Base-by-base conservation (phyloP, 2,329 filamentous ascomycete genomes). In the Penicillium fuscoglaucum region DNA sequence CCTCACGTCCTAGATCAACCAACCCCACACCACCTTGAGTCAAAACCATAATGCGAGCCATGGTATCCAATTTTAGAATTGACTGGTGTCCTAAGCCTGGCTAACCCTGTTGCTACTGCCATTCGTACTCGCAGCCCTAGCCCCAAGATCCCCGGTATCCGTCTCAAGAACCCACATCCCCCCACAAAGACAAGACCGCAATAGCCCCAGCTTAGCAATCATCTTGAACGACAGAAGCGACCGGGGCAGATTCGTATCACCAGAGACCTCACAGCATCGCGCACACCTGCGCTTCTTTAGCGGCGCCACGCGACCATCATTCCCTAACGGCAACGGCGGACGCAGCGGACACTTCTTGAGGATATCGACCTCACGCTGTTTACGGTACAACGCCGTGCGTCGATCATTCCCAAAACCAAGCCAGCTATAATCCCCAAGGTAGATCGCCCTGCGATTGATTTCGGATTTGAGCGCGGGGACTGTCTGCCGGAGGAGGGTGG, bases 341-440 rank as follows among this genome's bases (percentile, higher is more conserved):
- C 67, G 55, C 26, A 72, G 48, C 9, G 74, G 74, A 52, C 75
- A 74, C 75, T 83, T 86, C 69, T 82, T 80, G 37, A 86, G 74
- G 29, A 84, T 79, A 68, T 87, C 85, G 9, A 82, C 78, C 26
- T 88, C 80, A 68, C 87, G 81, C 31, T 79, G 77, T n/a, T 82
- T 80, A 61, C 83, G 84, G 72, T 88, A 90, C 10, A 82, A 74
- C 62, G 86, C 84, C 5, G 82, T 83, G 19, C 78, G 76, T 15
- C 75, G 74, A 59, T 87, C 84, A 53, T 87, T 82, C 10, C 83
- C 81, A 15, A 91, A 78, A 6, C 89, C 88, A 12, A 95, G 79
- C 70, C 90, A 83, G 49, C 80, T 81, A 55, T 87, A 90, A 70
- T 95, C 85, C 49, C 85, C 84, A 74, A 91, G 89, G 75, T 90